Conservation (phyloP, 768 basidiomycete species). For the Xerocomus spinulosus region DNA sequence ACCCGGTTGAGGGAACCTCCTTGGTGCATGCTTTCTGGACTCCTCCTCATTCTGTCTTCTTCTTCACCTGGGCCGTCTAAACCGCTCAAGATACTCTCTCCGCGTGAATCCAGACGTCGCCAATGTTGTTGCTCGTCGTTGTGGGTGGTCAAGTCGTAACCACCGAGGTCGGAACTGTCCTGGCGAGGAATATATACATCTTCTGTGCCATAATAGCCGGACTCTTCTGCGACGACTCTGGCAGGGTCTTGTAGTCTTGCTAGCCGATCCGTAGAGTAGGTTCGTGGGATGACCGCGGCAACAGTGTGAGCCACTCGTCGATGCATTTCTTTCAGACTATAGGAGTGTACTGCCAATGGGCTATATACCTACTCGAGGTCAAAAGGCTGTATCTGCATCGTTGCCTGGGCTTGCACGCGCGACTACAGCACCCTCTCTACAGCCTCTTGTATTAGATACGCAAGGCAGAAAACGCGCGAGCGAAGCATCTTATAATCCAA, state of each 20-base stretch:
- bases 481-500: slow-evolving; percentile 3
- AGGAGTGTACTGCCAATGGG: slow-evolving; percentile 2
- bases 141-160: slow-evolving; percentile 22
- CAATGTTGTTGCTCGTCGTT: slow-evolving; percentile 25
- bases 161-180: slow-evolving; percentile 13
- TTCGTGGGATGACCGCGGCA: slow-evolving; percentile 26
- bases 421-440: slow-evolving; percentile 13
- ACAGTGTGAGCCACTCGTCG: slow-evolving; percentile 30
- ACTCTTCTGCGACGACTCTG: slow-evolving; percentile 10
- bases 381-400: slow-evolving; percentile 23
- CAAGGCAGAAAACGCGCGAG: slow-evolving; percentile 15
- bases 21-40: slow-evolving; percentile 34
- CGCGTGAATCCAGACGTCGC: slow-evolving; percentile 30
- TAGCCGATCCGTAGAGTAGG: slow-evolving; percentile 14
- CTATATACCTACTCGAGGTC: slow-evolving; percentile 20
- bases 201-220: slow-evolving; percentile 12
- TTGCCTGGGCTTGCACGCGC: slow-evolving; percentile 12
- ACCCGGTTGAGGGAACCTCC: slow-evolving; percentile 33
- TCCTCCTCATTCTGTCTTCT: slow-evolving; percentile 24
- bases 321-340: slow-evolving; percentile 21
- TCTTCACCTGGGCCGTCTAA: slow-evolving; percentile 24
- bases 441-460: slow-evolving; percentile 10
- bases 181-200: slow-evolving; percentile 8
- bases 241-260: slow-evolving; percentile 18
- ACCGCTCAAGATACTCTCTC: slow-evolving; percentile 31